These are phyloP conservation scores for Paragyromitra xinjiangensis DNA, from an alignment of 495 filamentous ascomycete genomes.

Conservation along the genomic window DNA sequence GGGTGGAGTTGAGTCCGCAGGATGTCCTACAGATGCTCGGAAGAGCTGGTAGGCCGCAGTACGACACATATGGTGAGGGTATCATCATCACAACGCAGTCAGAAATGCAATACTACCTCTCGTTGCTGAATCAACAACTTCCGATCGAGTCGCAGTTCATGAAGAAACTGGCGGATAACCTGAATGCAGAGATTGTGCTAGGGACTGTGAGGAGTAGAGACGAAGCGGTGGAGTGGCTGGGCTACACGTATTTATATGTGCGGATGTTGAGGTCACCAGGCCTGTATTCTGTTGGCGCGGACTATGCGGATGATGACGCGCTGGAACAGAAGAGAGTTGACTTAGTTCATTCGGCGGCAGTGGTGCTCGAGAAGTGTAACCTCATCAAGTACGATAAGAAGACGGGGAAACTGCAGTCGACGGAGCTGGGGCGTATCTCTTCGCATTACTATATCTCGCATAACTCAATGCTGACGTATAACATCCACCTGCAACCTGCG, in stretches of 20 bases:
- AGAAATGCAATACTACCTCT: slow-evolving; percentile 97
- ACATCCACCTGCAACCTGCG: slow-evolving; percentile 90
- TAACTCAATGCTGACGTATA: slow-evolving; percentile 95
- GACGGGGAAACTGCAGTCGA: slow-evolving; percentile 85
- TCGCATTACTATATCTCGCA: slow-evolving; percentile 99
- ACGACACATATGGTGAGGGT: slow-evolving; percentile 96
- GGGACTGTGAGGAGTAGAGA: slow-evolving; percentile 93
- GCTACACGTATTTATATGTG: slow-evolving; percentile 97
- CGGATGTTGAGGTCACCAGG: slow-evolving; percentile 97
- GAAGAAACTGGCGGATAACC: slow-evolving; percentile 91
- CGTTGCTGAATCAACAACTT: slow-evolving; percentile 93
- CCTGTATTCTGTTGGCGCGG: slow-evolving; percentile 92
- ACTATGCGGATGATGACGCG: slow-evolving; percentile 90
- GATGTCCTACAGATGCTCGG: slow-evolving; percentile 99
- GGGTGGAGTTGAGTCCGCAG: slow-evolving; percentile 97
- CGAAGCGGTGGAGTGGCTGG: slow-evolving; percentile 97
- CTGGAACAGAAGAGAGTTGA: slow-evolving; percentile 97
- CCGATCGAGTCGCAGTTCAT: slow-evolving; percentile 97
- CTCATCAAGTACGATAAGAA: slow-evolving; percentile 96
- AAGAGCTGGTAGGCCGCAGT: slow-evolving; percentile 94
- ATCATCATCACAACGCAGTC: slow-evolving; percentile 96
- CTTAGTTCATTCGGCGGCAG: slow-evolving; percentile 91
- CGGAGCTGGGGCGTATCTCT: slow-evolving; percentile 92
- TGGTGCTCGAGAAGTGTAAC: slow-evolving; percentile 83
- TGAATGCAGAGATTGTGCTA: slow-evolving; percentile 96